phyloP scores from a whole-genome alignment of 2,329 filamentous ascomycete genomes.

The Diaporthe sp. region DNA sequence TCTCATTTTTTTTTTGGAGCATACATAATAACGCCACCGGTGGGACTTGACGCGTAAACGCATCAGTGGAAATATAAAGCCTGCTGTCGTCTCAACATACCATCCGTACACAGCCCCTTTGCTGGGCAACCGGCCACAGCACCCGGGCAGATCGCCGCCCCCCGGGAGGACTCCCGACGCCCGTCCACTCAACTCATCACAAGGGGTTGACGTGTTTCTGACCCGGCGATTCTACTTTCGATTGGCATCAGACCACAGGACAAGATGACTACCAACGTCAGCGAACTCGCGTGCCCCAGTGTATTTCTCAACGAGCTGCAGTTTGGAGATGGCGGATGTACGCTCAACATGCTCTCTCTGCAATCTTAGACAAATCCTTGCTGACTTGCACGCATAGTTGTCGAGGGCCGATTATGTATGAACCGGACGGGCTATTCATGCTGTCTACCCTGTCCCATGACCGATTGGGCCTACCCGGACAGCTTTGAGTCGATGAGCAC shows the following conservation, averaged over 20 bases:
- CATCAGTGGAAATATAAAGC: not conserved
- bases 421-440: slow-evolving; percentile 67
- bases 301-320: slow-evolving; percentile 35
- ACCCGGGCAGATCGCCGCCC: not conserved
- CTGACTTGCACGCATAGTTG: slow-evolving; percentile 57
- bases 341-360: slow-evolving; percentile 28
- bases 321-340: slow-evolving; percentile 35
- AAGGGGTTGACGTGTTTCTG: not conserved
- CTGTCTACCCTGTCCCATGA: slow-evolving; percentile 90
- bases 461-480: slow-evolving; percentile 77
- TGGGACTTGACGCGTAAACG: not conserved
- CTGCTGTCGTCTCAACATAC: not conserved
- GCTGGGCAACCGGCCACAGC: not conserved
- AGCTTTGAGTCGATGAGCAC: slow-evolving; percentile 68
- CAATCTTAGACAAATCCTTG: slow-evolving; percentile 9
- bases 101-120: not conserved
- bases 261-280: slow-evolving; percentile 29
- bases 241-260: not conserved
- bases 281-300: slow-evolving; percentile 28
- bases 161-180: not conserved
- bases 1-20: not conserved
- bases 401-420: slow-evolving; percentile 66
- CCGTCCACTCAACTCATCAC: not conserved
- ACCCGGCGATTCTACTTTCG: not conserved
- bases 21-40: not conserved